phyloP scores from a whole-genome alignment of 1,139 yeast genomes.

The Pichia sp. region DNA sequence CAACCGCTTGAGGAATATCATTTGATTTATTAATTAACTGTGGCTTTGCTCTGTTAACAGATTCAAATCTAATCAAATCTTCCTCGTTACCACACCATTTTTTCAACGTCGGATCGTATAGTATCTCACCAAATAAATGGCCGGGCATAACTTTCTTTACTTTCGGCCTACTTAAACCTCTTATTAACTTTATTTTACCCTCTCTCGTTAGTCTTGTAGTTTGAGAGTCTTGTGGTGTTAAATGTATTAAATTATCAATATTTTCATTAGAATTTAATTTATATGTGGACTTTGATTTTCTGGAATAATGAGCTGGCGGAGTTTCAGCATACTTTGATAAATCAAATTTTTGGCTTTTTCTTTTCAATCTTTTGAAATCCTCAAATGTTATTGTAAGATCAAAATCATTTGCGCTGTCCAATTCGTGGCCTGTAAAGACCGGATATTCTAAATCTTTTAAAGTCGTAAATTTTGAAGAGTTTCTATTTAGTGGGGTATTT shows the following conservation, averaged over 20 bases:
- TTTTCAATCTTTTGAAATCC: constrained; percentile 21
- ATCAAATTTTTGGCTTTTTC: constrained; percentile 23
- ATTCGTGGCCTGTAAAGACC: constrained; percentile 13
- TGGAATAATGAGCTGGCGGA: constrained; percentile 3
- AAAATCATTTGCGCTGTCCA: constrained; percentile 19
- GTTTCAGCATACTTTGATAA: constrained; percentile 24
- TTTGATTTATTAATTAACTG: constrained; percentile 16
- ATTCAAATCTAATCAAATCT: constrained; percentile 41
- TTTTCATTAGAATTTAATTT: neutral
- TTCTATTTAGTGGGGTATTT: neutral
- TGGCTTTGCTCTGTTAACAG: constrained; percentile 18
- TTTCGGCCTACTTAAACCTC: constrained; percentile 23
- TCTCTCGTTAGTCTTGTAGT: constrained; percentile 25
- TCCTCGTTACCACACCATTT: constrained; percentile 60
- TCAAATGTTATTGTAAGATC: constrained; percentile 25
- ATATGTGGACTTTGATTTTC: neutral
- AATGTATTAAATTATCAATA: neutral
- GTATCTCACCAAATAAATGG: constrained; percentile 36
- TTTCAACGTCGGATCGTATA: constrained; percentile 42
- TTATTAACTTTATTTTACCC: constrained; percentile 26
- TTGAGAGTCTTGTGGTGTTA: constrained; percentile 12
- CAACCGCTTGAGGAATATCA: constrained; percentile 29
- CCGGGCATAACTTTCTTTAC: constrained; percentile 25
- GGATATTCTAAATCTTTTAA: neutral
- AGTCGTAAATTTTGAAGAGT: neutral